phyloP scores from a whole-genome alignment of 2,329 filamentous ascomycete genomes.

The Ophiocordyceps sinensis region DNA sequence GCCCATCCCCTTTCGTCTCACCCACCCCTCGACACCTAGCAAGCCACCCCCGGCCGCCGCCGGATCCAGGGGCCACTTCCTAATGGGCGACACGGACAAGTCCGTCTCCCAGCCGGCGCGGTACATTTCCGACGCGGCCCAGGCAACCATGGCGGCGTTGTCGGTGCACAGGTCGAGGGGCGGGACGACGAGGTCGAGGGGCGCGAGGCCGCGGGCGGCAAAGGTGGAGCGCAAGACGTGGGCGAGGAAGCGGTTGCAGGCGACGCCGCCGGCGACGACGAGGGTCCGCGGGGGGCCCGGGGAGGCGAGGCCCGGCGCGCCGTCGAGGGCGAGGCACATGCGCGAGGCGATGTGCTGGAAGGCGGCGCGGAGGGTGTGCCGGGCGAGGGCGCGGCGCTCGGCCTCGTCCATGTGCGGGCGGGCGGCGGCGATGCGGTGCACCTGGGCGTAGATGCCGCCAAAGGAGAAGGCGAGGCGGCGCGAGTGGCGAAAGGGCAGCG shows the following conservation, averaged over 20 bases:
- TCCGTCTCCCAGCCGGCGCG: constrained; percentile 56
- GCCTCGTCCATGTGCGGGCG: constrained; percentile 29
- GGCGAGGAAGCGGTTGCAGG: constrained; percentile 67
- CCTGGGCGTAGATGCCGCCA: constrained; percentile 46
- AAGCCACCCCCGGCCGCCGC: constrained; percentile 38
- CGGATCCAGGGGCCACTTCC: constrained; percentile 63
- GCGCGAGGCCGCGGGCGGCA: constrained; percentile 47
- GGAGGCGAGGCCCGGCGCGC: constrained; percentile 16
- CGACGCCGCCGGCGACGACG: constrained; percentile 82
- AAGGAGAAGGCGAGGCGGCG: constrained; percentile 57
- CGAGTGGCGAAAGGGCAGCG: constrained; percentile 47
- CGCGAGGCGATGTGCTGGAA: constrained; percentile 80
- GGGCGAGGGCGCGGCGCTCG: constrained; percentile 56
- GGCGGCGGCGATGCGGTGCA: constrained; percentile 25
- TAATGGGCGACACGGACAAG: constrained; percentile 42
- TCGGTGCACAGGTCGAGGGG: constrained; percentile 72
- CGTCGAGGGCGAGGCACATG: constrained; percentile 50
- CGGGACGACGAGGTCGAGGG: constrained; percentile 56
- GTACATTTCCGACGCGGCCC: constrained; percentile 88
- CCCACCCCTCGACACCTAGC: constrained; percentile 40
- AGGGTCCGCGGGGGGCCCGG: constrained; percentile 31
- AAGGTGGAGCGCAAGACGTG: constrained; percentile 45
- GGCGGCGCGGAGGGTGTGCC: constrained; percentile 59
- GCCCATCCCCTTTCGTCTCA: constrained; percentile 4
- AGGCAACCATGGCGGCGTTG: constrained; percentile 95